Evolutionary conservation across 139 green algal species (phyloP).

Genomic region (Eudorina sp.): DNA sequence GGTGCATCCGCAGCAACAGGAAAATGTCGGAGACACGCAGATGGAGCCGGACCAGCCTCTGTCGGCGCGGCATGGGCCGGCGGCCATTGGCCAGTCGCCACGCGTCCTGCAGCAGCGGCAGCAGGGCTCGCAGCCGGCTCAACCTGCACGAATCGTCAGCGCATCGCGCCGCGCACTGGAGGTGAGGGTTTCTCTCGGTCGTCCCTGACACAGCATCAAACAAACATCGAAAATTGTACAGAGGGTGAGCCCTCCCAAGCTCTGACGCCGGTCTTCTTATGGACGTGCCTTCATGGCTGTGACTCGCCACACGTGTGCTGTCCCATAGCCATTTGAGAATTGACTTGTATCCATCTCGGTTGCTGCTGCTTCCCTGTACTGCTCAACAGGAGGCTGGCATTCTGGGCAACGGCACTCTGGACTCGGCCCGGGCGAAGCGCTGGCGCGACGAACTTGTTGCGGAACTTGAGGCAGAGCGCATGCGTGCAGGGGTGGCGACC

Average conservation of each 20-base stretch:
- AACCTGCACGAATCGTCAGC: not conserved
- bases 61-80: not conserved
- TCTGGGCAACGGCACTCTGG: conserved; percentile 12
- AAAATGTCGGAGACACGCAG: conserved; percentile 4
- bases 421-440: conserved; percentile 37
- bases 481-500: not conserved
- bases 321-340: too few relatives aligned
- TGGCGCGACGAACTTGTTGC: conserved; percentile 53
- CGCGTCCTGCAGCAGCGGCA: not conserved
- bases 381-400: conserved; percentile 37
- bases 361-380: too few relatives aligned
- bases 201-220: too few relatives aligned
- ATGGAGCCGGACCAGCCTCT: conserved; percentile 27
- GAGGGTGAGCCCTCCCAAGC: too few relatives aligned
- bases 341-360: too few relatives aligned
- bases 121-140: not conserved
- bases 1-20: not conserved
- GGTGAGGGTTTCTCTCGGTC: not conserved
- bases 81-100: not conserved
- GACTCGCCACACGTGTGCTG: too few relatives aligned
- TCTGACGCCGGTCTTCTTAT: too few relatives aligned
- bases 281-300: too few relatives aligned
- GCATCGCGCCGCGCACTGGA: conserved; percentile 27
- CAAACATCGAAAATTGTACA: too few relatives aligned
- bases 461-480: conserved; percentile 46